Evolutionary conservation across 2,329 filamentous ascomycete genomes (phyloP).

Genomic region (Beauveria bassiana): DNA sequence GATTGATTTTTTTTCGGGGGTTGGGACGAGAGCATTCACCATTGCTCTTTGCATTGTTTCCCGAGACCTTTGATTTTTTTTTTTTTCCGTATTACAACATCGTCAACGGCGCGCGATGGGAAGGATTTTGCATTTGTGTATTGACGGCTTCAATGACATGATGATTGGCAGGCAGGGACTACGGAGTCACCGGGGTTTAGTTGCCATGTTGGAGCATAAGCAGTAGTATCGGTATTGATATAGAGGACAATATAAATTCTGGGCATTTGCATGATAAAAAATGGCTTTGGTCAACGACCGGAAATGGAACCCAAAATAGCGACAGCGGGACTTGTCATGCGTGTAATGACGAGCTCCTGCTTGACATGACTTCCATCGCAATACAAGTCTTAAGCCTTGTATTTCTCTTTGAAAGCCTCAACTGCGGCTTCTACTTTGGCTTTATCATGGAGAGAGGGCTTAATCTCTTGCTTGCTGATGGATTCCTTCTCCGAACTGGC

Average conservation of each 20-base stretch:
- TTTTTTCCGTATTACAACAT: not conserved
- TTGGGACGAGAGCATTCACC: not conserved
- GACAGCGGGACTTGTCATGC: too few relatives aligned
- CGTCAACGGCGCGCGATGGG: not conserved
- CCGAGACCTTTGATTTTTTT: not conserved
- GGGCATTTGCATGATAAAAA: slow-evolving; percentile 3
- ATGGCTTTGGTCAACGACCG: not conserved
- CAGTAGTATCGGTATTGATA: slow-evolving; percentile 4
- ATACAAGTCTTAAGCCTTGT: too few relatives aligned
- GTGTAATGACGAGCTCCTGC: too few relatives aligned
- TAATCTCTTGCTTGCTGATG: too few relatives aligned
- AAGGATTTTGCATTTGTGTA: not conserved
- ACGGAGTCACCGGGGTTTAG: not conserved
- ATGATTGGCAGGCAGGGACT: not conserved
- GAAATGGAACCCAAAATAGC: too few relatives aligned
- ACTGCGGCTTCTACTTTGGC: too few relatives aligned
- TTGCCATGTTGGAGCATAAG: not conserved
- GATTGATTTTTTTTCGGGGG: slow-evolving; percentile 3
- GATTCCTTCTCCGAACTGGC: too few relatives aligned
- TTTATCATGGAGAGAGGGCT: too few relatives aligned
- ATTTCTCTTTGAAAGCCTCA: too few relatives aligned
- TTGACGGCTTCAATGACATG: not conserved
- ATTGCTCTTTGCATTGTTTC: not conserved
- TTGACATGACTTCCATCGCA: too few relatives aligned
- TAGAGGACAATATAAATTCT: not conserved